Conservation (phyloP, 768 basidiomycete genomes). For the Leucocoprinus birnbaumii region DNA sequence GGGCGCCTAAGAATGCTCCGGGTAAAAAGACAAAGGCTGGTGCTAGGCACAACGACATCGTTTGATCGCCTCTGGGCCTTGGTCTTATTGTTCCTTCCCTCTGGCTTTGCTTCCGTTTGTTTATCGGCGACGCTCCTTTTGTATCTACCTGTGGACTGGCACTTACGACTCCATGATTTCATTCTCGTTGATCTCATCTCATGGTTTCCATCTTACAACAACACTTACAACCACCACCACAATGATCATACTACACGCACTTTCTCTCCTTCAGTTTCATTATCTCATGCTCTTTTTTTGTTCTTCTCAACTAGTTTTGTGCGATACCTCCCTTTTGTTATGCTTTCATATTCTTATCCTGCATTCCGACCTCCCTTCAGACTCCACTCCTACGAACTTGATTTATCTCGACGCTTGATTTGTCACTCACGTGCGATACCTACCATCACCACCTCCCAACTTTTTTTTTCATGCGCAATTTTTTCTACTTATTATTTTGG, state of each 20-base stretch:
- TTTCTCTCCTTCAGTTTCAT: not conserved
- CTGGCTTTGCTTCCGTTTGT: no score
- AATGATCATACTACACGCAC: not conserved
- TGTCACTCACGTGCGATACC: constrained; percentile 1
- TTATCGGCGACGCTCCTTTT: no score
- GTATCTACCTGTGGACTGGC: no score
- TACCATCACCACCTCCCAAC: not conserved
- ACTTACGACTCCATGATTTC: no score
- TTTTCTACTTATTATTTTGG: no score
- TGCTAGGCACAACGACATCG: not conserved
- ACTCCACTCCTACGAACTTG: not conserved
- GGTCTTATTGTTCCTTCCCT: no score
- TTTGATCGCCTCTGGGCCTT: not conserved
- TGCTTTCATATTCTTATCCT: not conserved
- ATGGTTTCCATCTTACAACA: not conserved
- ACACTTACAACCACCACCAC: not conserved
- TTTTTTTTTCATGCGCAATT: not conserved
- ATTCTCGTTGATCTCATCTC: no score
- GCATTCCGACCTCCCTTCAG: not conserved
- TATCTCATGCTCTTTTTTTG: not conserved
- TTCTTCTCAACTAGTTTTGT: not conserved
- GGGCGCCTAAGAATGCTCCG: constrained; percentile 8
- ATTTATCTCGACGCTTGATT: not conserved
- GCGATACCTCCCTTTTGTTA: constrained; percentile 9
- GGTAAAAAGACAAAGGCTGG: not conserved